phyloP scores from a whole-genome alignment of 2,329 filamentous ascomycete genomes.

The Hymenoscyphus linearis region DNA sequence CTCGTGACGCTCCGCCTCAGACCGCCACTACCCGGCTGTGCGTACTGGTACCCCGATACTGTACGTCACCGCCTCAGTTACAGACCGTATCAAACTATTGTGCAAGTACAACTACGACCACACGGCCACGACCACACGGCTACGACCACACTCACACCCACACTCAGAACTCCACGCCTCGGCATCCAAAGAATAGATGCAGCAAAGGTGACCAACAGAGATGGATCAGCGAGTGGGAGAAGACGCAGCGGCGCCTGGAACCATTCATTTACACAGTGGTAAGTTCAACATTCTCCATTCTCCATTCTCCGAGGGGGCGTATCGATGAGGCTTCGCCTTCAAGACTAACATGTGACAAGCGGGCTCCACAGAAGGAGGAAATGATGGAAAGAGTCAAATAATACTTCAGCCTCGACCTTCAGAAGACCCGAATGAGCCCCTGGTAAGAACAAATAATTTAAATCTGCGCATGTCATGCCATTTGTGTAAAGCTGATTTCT shows the following conservation, averaged over 20 bases:
- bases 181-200: not conserved
- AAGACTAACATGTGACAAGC: not conserved
- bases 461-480: not conserved
- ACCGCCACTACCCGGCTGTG: too few species aligned
- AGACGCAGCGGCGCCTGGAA: not conserved
- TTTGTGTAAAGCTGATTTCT: not conserved
- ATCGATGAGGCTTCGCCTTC: too few species aligned
- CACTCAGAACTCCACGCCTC: not conserved
- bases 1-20: too few species aligned
- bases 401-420: conserved; percentile 14
- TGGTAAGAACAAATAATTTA: not conserved
- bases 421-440: conserved; percentile 18
- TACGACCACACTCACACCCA: too few species aligned
- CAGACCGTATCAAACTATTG: not conserved
- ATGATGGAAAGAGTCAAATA: not conserved
- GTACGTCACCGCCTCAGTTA: too few species aligned
- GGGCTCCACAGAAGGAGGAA: not conserved
- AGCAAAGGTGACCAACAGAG: not conserved
- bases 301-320: too few species aligned
- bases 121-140: too few species aligned
- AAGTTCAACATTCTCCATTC: not conserved
- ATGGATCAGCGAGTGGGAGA: not conserved
- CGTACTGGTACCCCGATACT: too few species aligned
- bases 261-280: not conserved
- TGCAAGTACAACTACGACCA: not conserved